Base-by-base conservation (phyloP, 2,329 filamentous ascomycete species). In the Graphilbum sp. region DNA sequence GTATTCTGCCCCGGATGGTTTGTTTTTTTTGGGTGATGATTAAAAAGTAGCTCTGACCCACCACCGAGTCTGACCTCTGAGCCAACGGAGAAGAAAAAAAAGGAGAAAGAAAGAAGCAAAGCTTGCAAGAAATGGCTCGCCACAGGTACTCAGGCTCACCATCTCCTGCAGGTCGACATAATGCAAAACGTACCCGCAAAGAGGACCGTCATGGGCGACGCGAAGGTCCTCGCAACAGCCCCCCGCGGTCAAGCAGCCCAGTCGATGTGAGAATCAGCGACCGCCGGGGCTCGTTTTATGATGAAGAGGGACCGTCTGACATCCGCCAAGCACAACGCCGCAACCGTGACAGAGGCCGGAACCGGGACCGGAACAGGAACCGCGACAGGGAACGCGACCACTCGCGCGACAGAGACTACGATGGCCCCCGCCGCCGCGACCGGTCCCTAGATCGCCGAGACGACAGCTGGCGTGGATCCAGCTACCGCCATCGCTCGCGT, bases 151-250 rank as follows among this genome's bases (percentile, higher is more conserved):
- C 70, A 63, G 70, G 82, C 81, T 88, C 82, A 87, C 83, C 82
- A 82, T 85, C 79, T 76, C 80, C 80, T 78, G 76, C 79, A 86
- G 81, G 80, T 69, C 77, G 81, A 56, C 69, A 72, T 60, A 76
- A 75, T 60, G 74, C 76, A 54, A 77, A 75, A 63, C 79, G 74
- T 63, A 72, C 61, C 53, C 69, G 68, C 51, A 70, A 75, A 59
- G 66, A 70, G 60, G 68, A 70, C 56, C 64, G 64, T 43, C 61
- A 65, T 51, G 60, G 62, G 45, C 59, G 61, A n/a, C n/a, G n/a
- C n/a, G n/a, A n/a, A n/a, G n/a, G n/a, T n/a, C n/a, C n/a, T 40
- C 61, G 63, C 52, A 64, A 68, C 48, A 53, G 61, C 52, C 66
- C 69, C 43, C 67, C 70, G 41, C 67, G 72, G 43, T 77, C 75